Percentiles rank a stretch among this genome's conserved stretches.
Evolutionary conservation across 192 early-diverging fungal genomes (phyloP).

Genomic region (Cetraspora pellucida): DNA sequence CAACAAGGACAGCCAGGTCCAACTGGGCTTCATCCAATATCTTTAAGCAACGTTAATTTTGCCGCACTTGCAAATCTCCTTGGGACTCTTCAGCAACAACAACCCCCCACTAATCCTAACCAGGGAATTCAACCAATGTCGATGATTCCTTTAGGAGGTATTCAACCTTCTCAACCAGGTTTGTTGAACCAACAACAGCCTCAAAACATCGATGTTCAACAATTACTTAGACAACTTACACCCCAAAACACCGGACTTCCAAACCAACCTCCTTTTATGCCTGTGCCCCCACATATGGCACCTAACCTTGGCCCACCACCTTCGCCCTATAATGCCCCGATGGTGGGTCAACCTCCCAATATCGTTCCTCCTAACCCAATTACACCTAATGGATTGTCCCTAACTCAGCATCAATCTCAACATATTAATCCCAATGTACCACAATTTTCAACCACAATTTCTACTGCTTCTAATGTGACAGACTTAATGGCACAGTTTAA

Average conservation of each 20-base stretch:
- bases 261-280: slow-evolving; percentile 30
- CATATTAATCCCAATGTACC: slow-evolving; percentile 21
- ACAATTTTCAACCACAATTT: slow-evolving; percentile 18
- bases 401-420: slow-evolving; percentile 29
- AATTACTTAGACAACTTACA: slow-evolving; percentile 34
- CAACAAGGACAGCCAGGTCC: slow-evolving; percentile 22
- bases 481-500: slow-evolving; percentile 37
- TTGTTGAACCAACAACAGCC: slow-evolving; percentile 35
- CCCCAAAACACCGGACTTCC: slow-evolving; percentile 22
- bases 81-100: slow-evolving; percentile 32
- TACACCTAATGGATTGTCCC: neutral
- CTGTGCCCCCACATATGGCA: slow-evolving; percentile 2
- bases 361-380: slow-evolving; percentile 1
- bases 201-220: slow-evolving; percentile 34
- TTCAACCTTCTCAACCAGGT: slow-evolving; percentile 22
- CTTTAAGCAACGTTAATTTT: slow-evolving; percentile 36
- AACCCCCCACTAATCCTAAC: neutral
- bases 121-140: slow-evolving; percentile 21
- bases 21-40: slow-evolving; percentile 13
- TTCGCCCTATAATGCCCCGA: slow-evolving; percentile 7
- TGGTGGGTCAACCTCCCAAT: slow-evolving; percentile 24
- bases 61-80: slow-evolving; percentile 35
- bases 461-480: slow-evolving; percentile 22
- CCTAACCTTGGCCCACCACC: slow-evolving; percentile 27
- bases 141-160: slow-evolving; percentile 12